Conservation (phyloP, 192 early-diverging fungal genomes). For the Backusella mclennaniae region DNA sequence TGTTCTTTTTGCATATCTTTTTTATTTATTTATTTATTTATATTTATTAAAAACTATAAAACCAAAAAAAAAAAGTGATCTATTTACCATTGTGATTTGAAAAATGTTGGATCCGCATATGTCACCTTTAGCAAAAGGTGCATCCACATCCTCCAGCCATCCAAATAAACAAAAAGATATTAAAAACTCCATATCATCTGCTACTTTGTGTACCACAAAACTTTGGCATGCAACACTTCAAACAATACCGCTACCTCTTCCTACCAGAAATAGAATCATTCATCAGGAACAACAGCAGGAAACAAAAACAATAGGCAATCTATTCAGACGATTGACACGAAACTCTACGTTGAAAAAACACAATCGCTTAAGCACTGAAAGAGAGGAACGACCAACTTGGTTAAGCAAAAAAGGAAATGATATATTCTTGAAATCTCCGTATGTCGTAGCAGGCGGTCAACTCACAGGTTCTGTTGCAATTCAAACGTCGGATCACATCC, state of each 20-base stretch:
- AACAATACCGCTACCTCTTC: not conserved
- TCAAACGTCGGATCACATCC: not conserved
- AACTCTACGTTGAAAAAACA: not conserved
- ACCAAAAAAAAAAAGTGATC: not conserved
- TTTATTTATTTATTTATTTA: not conserved
- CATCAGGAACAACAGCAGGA: not conserved
- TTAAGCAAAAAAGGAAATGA: conserved; percentile 14
- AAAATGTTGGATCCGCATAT: not conserved
- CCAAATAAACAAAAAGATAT: conserved; percentile 3
- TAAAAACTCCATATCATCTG: not conserved
- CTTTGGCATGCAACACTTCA: not conserved
- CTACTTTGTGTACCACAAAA: not conserved
- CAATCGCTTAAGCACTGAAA: not conserved
- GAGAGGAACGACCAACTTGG: conserved; percentile 5
- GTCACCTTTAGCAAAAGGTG: not conserved
- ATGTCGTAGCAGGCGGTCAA: conserved; percentile 16
- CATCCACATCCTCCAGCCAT: not conserved
- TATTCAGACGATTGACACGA: conserved; percentile 8
- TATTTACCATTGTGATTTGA: not conserved
- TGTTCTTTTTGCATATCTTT: not conserved
- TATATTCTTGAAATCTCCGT: conserved; percentile 24
- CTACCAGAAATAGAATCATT: not conserved
- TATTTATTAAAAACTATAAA: not conserved
- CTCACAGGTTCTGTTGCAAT: conserved; percentile 14
- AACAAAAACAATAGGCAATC: not conserved